These are phyloP conservation scores for Neurospora sp. DNA, from an alignment of 495 filamentous ascomycete species.

Conservation along the genomic window DNA sequence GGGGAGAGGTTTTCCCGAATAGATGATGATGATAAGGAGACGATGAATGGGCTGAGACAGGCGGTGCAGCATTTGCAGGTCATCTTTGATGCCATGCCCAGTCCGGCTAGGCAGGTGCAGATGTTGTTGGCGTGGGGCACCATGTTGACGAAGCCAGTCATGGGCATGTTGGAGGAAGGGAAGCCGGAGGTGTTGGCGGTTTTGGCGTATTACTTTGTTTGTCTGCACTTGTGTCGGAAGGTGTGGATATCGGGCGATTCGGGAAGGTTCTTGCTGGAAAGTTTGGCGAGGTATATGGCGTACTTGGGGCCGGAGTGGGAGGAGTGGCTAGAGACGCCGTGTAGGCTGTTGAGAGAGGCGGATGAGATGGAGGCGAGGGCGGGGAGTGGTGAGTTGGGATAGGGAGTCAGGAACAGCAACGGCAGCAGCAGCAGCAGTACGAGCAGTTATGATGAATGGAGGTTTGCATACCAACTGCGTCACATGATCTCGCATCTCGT, in stretches of 20 bases:
- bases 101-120: conserved; percentile 1
- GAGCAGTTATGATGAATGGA: neutral
- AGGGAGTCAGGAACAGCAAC: neutral
- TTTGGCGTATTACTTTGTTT: conserved; percentile 22
- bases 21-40: neutral
- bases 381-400: neutral
- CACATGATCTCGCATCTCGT: conserved; percentile 12
- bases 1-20: neutral
- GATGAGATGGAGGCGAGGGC: conserved; percentile 1
- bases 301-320: conserved; percentile 20
- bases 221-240: conserved; percentile 12
- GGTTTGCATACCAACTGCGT: neutral
- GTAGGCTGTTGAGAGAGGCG: conserved; percentile 8
- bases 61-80: conserved; percentile 17
- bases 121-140: conserved; percentile 13
- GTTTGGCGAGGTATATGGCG: neutral
- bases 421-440: neutral
- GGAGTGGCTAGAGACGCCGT: conserved; percentile 18
- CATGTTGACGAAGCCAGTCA: conserved; percentile 13
- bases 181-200: conserved; percentile 20
- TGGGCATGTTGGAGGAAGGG: conserved; percentile 12
- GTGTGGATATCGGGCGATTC: conserved; percentile 17
- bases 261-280: conserved; percentile 14
- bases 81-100: conserved; percentile 13
- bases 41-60: neutral